phyloP scores from a whole-genome alignment of 2,329 filamentous ascomycete genomes.

The Exserohilum turcica region DNA sequence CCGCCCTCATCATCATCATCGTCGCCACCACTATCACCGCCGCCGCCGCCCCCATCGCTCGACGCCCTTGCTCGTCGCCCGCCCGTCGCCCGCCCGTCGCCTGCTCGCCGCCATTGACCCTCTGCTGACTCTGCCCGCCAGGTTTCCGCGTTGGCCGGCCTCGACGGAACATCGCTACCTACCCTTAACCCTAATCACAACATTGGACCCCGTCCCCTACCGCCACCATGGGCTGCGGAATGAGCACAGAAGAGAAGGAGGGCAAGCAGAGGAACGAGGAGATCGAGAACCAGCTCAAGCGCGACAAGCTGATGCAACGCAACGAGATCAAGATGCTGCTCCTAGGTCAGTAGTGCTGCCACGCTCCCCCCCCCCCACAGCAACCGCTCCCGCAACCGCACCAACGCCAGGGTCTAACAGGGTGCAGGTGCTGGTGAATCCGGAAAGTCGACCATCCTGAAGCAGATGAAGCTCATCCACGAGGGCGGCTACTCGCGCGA shows the following conservation, averaged over 20 bases:
- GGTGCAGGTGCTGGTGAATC: conserved; percentile 90
- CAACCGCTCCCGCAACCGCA: conserved; percentile 1
- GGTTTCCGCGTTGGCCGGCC: conserved; percentile 45
- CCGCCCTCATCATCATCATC: background rate
- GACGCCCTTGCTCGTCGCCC: conserved; percentile 13
- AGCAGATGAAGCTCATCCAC: conserved; percentile 99
- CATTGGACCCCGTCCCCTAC: conserved; percentile 14
- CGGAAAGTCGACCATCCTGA: conserved; percentile 91
- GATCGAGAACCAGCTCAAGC: conserved; percentile 99
- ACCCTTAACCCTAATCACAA: conserved; percentile 37
- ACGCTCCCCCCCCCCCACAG: background rate
- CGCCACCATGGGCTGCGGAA: conserved; percentile 95
- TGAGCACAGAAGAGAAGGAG: conserved; percentile 99
- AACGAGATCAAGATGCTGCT: conserved; percentile 99
- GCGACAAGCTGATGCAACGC: conserved; percentile 97
- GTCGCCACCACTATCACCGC: background rate
- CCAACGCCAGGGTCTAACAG: conserved; percentile 31
- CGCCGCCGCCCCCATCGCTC: background rate
- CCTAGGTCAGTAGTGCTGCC: conserved; percentile 70
- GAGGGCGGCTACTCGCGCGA: conserved; percentile 98
- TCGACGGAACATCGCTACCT: conserved; percentile 37
- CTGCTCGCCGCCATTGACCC: background rate
- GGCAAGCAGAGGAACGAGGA: conserved; percentile 99
- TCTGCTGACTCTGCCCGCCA: conserved; percentile 19
- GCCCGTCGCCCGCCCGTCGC: background rate